Base-by-base conservation (phyloP, 495 filamentous ascomycete genomes). In the Aspergillus hancockii region DNA sequence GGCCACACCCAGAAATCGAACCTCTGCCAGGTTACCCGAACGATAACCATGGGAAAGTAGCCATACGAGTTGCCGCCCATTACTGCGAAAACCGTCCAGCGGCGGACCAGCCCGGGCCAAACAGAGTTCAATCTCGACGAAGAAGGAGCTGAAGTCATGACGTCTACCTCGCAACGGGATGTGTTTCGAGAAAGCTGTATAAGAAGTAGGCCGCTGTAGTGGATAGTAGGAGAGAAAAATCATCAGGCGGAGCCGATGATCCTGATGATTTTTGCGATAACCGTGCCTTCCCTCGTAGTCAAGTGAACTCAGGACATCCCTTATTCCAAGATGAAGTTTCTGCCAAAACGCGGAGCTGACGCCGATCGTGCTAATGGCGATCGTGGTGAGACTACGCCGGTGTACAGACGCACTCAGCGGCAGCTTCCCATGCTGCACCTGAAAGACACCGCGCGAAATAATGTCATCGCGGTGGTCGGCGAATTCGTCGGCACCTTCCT, bases 401-500 rank as follows among this genome's bases (percentile, higher is more conserved):
- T 58, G 50, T 51, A 54, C 8, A 32, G 47, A 0, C 19, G 43
- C 30, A 50, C 58, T 36, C 58, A 25, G 19, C 45, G 64, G 49
- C 69, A 74, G 66, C 65, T 79, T 14, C 76, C 76, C 7, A 79
- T 79, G 76, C 63, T 79, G 32, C 60, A 67, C 32, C 41, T 75
- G 12, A 66, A 72, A 0, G 72, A 78, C 41, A 74, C 49, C n/a
- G 28, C 57, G 51, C 71, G 77, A 6, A 74, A 72, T 57, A 78
- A 90, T 57, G 46, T 87, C 54, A 77, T 90, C 40, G 87, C 86
- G 34, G 77, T 80, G 13, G 45, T 85, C 21, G 87, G 88, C 53
- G 90, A 92, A 73, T 90, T 90, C 61, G 80, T 88, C 8, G 91
- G 91, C 25, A 96, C 91, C 0, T 92, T 91, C 62, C 64, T 93